A percentile compares a stretch with the other conserved stretches of the same genome.
phyloP scores from a whole-genome alignment of 1,139 yeast species.

The Protomyces inundatus region DNA sequence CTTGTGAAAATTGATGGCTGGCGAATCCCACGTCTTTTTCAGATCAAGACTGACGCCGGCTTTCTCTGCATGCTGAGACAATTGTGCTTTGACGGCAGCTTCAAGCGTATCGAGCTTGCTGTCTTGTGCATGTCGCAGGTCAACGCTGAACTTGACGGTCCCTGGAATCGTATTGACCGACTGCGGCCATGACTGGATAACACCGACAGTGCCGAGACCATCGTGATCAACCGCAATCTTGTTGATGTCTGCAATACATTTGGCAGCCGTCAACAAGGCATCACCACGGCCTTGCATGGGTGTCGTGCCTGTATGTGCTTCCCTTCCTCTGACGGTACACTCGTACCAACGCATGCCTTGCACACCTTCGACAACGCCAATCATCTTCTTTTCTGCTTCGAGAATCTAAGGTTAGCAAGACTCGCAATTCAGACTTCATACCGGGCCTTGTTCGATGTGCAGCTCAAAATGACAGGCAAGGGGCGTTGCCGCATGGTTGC shows the following conservation, averaged over 20 bases:
- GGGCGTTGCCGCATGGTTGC: conserved; percentile 50
- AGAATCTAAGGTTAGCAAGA: conserved; percentile 38
- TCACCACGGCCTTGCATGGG: conserved; percentile 61
- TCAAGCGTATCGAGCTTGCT: conserved; percentile 44
- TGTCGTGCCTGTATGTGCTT: conserved; percentile 71
- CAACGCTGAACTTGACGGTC: conserved; percentile 53
- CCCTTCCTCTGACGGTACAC: conserved; percentile 52
- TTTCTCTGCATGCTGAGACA: conserved; percentile 41
- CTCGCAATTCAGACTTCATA: background rate
- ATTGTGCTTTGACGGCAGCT: conserved; percentile 42
- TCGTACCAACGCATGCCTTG: conserved; percentile 64
- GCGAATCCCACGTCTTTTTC: conserved; percentile 44
- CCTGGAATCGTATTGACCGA: conserved; percentile 68
- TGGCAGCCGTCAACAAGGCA: conserved; percentile 55
- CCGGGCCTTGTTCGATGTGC: conserved; percentile 72
- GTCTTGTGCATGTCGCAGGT: conserved; percentile 54
- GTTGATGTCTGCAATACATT: conserved; percentile 52
- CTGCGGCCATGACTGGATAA: conserved; percentile 55
- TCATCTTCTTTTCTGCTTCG: conserved; percentile 51
- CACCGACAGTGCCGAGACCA: conserved; percentile 60
- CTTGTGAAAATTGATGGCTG: conserved; percentile 55
- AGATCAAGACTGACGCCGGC: conserved; percentile 45
- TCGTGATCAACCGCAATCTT: conserved; percentile 50
- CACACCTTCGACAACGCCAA: conserved; percentile 63
- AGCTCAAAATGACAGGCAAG: conserved; percentile 66